Evolutionary conservation across 2,329 filamentous ascomycete genomes (phyloP).

Genomic region (Fusarium sp.): DNA sequence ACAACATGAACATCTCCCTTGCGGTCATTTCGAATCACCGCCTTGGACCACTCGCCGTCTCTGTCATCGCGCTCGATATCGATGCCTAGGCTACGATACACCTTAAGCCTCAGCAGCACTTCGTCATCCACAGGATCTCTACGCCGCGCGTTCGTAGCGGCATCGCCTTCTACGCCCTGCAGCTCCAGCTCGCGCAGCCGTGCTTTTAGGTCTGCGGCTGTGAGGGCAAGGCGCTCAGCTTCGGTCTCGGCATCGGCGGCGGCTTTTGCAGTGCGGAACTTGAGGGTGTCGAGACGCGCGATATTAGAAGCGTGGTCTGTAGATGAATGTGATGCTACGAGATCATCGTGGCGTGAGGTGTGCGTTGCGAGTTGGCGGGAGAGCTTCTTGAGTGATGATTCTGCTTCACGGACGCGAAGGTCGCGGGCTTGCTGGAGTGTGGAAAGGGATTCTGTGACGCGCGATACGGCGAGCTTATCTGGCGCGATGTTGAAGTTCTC

Average conservation of each 20-base stretch:
- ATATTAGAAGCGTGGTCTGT: slow-evolving; percentile 87
- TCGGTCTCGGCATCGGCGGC: slow-evolving; percentile 92
- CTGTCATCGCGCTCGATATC: slow-evolving; percentile 83
- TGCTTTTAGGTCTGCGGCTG: slow-evolving; percentile 80
- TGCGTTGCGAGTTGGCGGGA: slow-evolving; percentile 82
- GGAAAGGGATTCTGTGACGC: slow-evolving; percentile 85
- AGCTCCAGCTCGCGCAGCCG: slow-evolving; percentile 85
- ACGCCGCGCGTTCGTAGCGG: slow-evolving; percentile 49
- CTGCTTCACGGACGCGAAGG: slow-evolving; percentile 78
- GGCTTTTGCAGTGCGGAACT: slow-evolving; percentile 94
- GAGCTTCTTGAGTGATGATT: slow-evolving; percentile 77
- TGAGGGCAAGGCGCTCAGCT: slow-evolving; percentile 87
- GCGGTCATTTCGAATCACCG: slow-evolving; percentile 84
- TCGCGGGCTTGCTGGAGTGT: slow-evolving; percentile 88
- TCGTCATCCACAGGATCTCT: slow-evolving; percentile 71
- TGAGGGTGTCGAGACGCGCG: slow-evolving; percentile 88
- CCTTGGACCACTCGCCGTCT: slow-evolving; percentile 84
- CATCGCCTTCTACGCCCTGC: slow-evolving; percentile 83
- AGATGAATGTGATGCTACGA: slow-evolving; percentile 79
- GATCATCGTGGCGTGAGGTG: slow-evolving; percentile 81
- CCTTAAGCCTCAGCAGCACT: slow-evolving; percentile 81
- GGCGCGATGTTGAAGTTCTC: slow-evolving; percentile 94
- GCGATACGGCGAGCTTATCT: slow-evolving; percentile 85
- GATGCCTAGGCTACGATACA: slow-evolving; percentile 92
- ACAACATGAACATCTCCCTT: slow-evolving; percentile 96